Conservation (phyloP, 805 yeast genomes). For the Yamadazyma akitaensis region DNA sequence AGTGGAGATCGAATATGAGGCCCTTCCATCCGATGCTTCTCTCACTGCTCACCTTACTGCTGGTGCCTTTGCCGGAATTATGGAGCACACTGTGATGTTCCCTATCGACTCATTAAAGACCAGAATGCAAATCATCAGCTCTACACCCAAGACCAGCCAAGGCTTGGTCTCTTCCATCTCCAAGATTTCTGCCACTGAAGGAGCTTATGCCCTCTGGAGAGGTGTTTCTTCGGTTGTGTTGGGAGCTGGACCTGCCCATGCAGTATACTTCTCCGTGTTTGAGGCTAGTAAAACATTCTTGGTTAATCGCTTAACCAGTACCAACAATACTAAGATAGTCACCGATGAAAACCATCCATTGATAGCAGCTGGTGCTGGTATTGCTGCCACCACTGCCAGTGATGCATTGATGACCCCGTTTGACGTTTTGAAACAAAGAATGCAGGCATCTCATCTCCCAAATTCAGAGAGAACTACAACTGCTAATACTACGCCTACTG, state of each 20-base stretch:
- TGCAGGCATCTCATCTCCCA: conserved; percentile 53
- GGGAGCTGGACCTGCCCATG: conserved; percentile 99
- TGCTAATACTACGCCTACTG: too few relatives aligned
- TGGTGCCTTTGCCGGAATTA: conserved; percentile 98
- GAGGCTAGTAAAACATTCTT: conserved; percentile 70
- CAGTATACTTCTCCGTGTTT: conserved; percentile 91
- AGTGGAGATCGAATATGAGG: conserved; percentile 81
- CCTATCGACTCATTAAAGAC: conserved; percentile 97
- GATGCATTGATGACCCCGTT: conserved; percentile 98
- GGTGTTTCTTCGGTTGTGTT: conserved; percentile 88
- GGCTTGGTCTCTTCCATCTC: conserved; percentile 67
- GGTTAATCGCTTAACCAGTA: conserved; percentile 37
- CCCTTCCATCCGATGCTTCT: conserved; percentile 84
- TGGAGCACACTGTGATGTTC: conserved; percentile 97
- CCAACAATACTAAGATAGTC: conserved; percentile 38
- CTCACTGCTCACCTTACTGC: conserved; percentile 79
- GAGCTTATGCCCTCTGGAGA: conserved; percentile 85
- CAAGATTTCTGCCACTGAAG: conserved; percentile 80
- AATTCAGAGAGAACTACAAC: conserved; percentile 1
- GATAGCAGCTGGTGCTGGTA: conserved; percentile 84
- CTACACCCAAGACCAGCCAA: conserved; percentile 17
- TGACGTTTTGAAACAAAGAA: conserved; percentile 91
- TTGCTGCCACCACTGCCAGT: conserved; percentile 86
- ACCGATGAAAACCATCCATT: conserved; percentile 72
- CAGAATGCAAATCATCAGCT: conserved; percentile 69